These are phyloP conservation scores for Lepidopterella palustris DNA, from an alignment of 495 filamentous ascomycete species.

Conservation along the genomic window DNA sequence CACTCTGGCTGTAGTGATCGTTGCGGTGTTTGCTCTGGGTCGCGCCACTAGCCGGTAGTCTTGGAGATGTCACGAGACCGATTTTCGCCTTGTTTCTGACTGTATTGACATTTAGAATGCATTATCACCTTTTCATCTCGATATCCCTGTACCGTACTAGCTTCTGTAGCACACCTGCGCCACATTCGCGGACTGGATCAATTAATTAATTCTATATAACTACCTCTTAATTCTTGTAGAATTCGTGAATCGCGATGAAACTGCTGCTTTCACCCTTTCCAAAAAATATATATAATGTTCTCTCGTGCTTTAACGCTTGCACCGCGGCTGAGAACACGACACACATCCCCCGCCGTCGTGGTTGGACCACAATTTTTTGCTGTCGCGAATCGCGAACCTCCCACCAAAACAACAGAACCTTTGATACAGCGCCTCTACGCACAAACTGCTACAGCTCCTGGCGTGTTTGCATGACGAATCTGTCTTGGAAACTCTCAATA, in stretches of 20 bases:
- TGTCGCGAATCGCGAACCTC: conserved; percentile 15
- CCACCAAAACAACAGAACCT: conserved; percentile 22
- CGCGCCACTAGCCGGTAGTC: conserved; percentile 60
- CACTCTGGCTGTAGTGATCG: conserved; percentile 88
- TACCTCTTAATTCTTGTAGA: too few relatives aligned
- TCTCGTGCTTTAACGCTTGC: background rate
- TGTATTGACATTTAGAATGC: conserved; percentile 4
- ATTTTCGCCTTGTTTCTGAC: background rate
- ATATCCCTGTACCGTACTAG: conserved; percentile 22
- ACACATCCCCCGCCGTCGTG: conserved; percentile 3
- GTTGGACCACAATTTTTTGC: conserved; percentile 4
- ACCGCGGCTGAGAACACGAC: background rate
- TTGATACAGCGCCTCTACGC: conserved; percentile 2
- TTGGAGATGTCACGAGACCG: background rate
- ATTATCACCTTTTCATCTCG: conserved; percentile 7
- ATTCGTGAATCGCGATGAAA: too few relatives aligned
- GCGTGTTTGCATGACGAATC: conserved; percentile 3
- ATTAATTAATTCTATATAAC: background rate
- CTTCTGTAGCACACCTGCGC: conserved; percentile 2
- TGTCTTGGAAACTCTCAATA: background rate
- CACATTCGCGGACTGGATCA: background rate
- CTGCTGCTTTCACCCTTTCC: too few relatives aligned
- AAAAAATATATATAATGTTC: background rate
- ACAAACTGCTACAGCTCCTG: conserved; percentile 8
- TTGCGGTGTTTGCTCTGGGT: conserved; percentile 86